Evolutionary conservation across 352 stramenopile species (phyloP).

Genomic region (Pythium volutum): DNA sequence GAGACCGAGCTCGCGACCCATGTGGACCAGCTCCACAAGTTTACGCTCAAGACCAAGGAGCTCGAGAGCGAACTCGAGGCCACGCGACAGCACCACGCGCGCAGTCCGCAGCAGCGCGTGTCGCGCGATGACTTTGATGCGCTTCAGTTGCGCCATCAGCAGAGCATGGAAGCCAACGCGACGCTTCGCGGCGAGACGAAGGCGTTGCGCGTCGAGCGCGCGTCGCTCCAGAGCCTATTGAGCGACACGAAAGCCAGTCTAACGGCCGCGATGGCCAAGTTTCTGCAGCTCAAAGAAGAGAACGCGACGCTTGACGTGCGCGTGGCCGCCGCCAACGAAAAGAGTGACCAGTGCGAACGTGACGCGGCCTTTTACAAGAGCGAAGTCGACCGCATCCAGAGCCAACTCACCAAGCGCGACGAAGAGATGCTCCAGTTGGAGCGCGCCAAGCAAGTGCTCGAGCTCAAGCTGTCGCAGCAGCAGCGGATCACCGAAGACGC

Average conservation of each 20-base stretch:
- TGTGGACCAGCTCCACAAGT: slow-evolving; percentile 9
- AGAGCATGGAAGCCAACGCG: slow-evolving; percentile 35
- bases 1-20: slow-evolving; percentile 11
- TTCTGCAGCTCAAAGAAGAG: slow-evolving; percentile 63
- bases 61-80: slow-evolving; percentile 33
- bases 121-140: slow-evolving; percentile 27
- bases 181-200: slow-evolving; percentile 50
- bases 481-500: slow-evolving; percentile 22
- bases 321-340: slow-evolving; percentile 29
- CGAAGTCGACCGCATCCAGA: slow-evolving; percentile 40
- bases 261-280: slow-evolving; percentile 39
- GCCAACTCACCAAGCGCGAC: slow-evolving; percentile 30
- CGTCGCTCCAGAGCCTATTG: slow-evolving; percentile 37
- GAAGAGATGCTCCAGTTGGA: slow-evolving; percentile 30
- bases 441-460: slow-evolving; percentile 19
- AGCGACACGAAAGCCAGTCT: slow-evolving; percentile 35
- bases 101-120: slow-evolving; percentile 12
- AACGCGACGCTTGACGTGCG: slow-evolving; percentile 51
- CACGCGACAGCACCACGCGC: slow-evolving; percentile 12
- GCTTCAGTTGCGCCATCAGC: slow-evolving; percentile 26
- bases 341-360: slow-evolving; percentile 32
- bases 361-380: slow-evolving; percentile 38
- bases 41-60: slow-evolving; percentile 26
- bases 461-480: slow-evolving; percentile 24
- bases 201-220: slow-evolving; percentile 47